phyloP scores from a whole-genome alignment of 2,329 filamentous ascomycete genomes.

The Shiraia bambusicola region DNA sequence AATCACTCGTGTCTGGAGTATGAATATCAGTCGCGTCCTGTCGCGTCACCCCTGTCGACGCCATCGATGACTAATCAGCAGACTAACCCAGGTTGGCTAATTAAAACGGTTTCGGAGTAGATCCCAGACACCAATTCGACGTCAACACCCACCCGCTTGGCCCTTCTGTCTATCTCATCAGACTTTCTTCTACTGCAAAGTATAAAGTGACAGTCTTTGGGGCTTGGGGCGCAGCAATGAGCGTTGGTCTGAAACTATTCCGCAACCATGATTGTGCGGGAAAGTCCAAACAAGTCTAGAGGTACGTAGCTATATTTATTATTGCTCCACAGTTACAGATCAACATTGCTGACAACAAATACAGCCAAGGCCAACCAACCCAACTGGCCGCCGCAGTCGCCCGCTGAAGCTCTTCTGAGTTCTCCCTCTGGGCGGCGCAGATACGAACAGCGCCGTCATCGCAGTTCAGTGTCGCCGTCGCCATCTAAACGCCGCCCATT shows the following conservation, averaged over 20 bases:
- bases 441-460: slow-evolving; percentile 64
- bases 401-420: slow-evolving; percentile 62
- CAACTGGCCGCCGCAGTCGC: slow-evolving; percentile 64
- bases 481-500: slow-evolving; percentile 53
- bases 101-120: too few species aligned
- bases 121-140: slow-evolving; percentile 19
- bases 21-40: slow-evolving; percentile 8
- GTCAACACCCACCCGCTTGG: slow-evolving; percentile 15
- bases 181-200: neutral
- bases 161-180: neutral
- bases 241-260: slow-evolving; percentile 17
- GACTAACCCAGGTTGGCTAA: too few species aligned
- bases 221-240: slow-evolving; percentile 32
- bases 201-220: slow-evolving; percentile 1
- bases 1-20: slow-evolving; percentile 1
- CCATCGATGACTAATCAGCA: too few species aligned
- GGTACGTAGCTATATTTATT: too few species aligned
- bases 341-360: slow-evolving; percentile 15
- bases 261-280: slow-evolving; percentile 49
- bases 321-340: neutral
- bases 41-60: slow-evolving; percentile 30
- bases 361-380: slow-evolving; percentile 43
- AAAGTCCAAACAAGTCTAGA: slow-evolving; percentile 50
- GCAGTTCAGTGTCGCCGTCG: slow-evolving; percentile 59
- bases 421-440: slow-evolving; percentile 79